Base-by-base conservation (phyloP, 495 filamentous ascomycete genomes). In the Penicillium nucicola region DNA sequence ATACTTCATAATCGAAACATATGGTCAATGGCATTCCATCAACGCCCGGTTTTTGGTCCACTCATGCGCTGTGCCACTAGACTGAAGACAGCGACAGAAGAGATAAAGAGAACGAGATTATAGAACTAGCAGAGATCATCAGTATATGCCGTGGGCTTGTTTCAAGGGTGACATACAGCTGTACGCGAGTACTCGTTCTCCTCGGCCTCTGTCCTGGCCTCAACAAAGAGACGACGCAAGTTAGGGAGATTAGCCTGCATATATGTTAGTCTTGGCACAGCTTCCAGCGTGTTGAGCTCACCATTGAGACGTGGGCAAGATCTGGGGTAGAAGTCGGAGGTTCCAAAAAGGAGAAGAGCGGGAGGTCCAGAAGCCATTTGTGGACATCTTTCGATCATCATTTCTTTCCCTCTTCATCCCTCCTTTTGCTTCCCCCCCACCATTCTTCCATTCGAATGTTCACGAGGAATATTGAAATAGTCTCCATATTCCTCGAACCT, bases 21-120 rank as follows among this genome's bases (percentile, higher is more conserved):
- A 28, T 22, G 14, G 25, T 12, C n/a, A 33, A 32, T 42, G 22
- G 17, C 12, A 31, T 14, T 44, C 18, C 52, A 49, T 74, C 52
- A 76, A 60, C 58, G 69, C 28, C 50, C 60, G 12, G 60, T 55
- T 51, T 75, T 79, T 12, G 57, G 61, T 38, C 73, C 69, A 55
- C 69, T 80, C 77, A 87, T 81, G 35, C 82, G 76, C 61, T 98
- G 95, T 15, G 90, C 92, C 51, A 90, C 82, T 51, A 97, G 75
- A 63, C 92, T 95, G 75, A 97, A 95, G 48, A 93, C 83, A 2
- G 90, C 90, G 28, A 97, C 88, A 0, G 92, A 96, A 4, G 91
- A 92, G 68, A 97, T 88, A 72, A 97, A 98, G 2, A 97, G 77
- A 2, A 96, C 89, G 3, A 96, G 80, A 62, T 97, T 97, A 74